phyloP scores from a whole-genome alignment of 495 filamentous ascomycete species.

The Xylaria intraflava region DNA sequence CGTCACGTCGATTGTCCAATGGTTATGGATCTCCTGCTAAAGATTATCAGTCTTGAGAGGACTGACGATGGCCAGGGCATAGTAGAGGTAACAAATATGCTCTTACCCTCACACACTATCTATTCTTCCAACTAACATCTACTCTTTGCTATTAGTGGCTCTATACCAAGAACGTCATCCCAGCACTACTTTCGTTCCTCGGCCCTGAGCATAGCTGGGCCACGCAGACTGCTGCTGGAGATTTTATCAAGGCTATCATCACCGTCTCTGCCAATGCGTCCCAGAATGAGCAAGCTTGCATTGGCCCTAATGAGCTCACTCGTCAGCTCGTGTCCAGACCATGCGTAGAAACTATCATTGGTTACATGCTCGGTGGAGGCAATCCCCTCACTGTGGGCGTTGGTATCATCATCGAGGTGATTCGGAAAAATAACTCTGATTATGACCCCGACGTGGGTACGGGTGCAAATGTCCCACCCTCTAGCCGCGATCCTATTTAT shows the following conservation, averaged over 20 bases:
- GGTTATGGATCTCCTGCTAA: conserved; percentile 96
- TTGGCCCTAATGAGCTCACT: conserved; percentile 94
- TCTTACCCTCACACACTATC: background rate
- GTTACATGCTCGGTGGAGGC: conserved; percentile 87
- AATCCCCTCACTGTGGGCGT: conserved; percentile 95
- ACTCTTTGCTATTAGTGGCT: conserved; percentile 61
- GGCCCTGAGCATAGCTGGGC: conserved; percentile 73
- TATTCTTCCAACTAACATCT: background rate
- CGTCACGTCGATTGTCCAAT: conserved; percentile 96
- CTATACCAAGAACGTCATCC: conserved; percentile 84
- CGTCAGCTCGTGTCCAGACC: conserved; percentile 86
- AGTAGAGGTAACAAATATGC: conserved; percentile 62
- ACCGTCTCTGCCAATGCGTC: conserved; percentile 98
- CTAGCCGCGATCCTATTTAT: conserved; percentile 90
- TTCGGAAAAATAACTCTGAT: conserved; percentile 98
- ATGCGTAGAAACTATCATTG: conserved; percentile 75
- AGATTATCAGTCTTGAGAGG: conserved; percentile 96
- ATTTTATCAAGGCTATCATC: conserved; percentile 98
- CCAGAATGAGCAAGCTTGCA: conserved; percentile 94
- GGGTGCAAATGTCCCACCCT: conserved; percentile 68
- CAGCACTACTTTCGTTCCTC: conserved; percentile 78
- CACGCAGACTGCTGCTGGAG: conserved; percentile 92
- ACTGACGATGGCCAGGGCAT: conserved; percentile 85
- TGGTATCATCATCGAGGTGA: conserved; percentile 96
- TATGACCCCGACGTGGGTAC: conserved; percentile 87